Base-by-base conservation (phyloP, 768 basidiomycete species). In the Tulasnella sp. region DNA sequence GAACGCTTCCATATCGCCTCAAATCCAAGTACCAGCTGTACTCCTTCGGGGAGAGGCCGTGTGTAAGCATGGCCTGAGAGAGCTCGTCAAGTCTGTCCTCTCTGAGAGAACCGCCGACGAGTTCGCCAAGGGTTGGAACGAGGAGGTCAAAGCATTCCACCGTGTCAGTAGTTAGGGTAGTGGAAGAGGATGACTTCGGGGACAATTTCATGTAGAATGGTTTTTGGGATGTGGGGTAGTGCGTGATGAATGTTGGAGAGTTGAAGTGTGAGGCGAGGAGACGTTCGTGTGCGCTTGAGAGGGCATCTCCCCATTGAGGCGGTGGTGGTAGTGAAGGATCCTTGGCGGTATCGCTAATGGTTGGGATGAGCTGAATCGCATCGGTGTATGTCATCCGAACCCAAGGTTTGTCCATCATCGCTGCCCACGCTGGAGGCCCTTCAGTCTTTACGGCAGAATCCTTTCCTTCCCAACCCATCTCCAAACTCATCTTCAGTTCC, bases 91-190 rank as follows among this genome's bases (percentile, higher is more conserved):
- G 60, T 41, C 88, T 76, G 65, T 93, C 89, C 68, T 93, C 76
- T 61, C 96, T 79, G 41, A 98, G 75, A 42, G 90, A 94, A 3
- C 96, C 96, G 1, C 96, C 96, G 0, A 80, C 86, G 21, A 99
- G 78, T 72, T 99, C 96, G 3, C 95, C 95, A 1, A 92, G 73
- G 23, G 78, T 73, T 0, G 95, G 96, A 4, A 98, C 82, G 54
- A 99, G 78, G 17, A 99, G 77, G 69, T 99, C 96, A 67, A 99
- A 96, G 72, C 95, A 98, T n/a, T 85, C 90, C 2, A 90, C 91
- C 0, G n/a, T n/a, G 89, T 86, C 62, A 67, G 19, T 60, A 64
- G 4, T 32, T 43, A 3, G 47, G 34, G 15, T 38, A 38, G 34
- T 38, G 34, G 34, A 38, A 15, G 34, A 38, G 5, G 34, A 38